A percentile compares a stretch with the other conserved stretches of the same genome.
These are phyloP conservation scores for Whalleya microplaca DNA, from an alignment of 2,329 filamentous ascomycete genomes.

Conservation along the genomic window DNA sequence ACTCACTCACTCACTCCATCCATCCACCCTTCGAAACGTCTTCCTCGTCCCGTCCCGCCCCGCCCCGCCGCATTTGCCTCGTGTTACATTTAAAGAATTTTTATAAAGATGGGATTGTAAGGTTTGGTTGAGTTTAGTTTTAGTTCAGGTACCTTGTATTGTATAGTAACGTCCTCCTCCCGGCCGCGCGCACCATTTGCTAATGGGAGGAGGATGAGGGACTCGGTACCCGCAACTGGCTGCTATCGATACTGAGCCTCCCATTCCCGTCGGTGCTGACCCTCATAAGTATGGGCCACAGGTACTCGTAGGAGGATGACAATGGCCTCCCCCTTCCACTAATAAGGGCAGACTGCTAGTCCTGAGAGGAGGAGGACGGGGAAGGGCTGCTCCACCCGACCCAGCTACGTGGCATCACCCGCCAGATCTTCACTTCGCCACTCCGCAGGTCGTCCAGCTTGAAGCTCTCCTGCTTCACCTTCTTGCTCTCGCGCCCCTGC, in stretches of 20 bases:
- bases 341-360: slow-evolving; percentile 50
- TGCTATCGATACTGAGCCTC: slow-evolving; percentile 29
- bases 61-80: neutral
- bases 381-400: slow-evolving; percentile 96
- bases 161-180: neutral
- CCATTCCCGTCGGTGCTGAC: slow-evolving; percentile 32
- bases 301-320: slow-evolving; percentile 28
- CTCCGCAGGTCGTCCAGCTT: slow-evolving; percentile 88
- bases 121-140: neutral
- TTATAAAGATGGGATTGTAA: neutral
- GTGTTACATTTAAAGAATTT: neutral
- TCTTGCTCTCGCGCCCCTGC: slow-evolving; percentile 90
- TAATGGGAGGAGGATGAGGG: slow-evolving; percentile 6
- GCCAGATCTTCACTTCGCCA: slow-evolving; percentile 97
- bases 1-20: no score
- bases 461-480: slow-evolving; percentile 93
- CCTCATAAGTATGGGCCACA: slow-evolving; percentile 34
- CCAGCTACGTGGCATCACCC: slow-evolving; percentile 90
- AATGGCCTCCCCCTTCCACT: no score
- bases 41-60: no score
- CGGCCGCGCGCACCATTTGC: neutral
- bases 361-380: slow-evolving; percentile 50
- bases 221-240: slow-evolving; percentile 21
- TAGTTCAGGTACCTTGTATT: no score
- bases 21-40: neutral